Evolutionary conservation across 129 eudicot species (phyloP).

Genomic region (Helichrysum umbraculigerum): DNA sequence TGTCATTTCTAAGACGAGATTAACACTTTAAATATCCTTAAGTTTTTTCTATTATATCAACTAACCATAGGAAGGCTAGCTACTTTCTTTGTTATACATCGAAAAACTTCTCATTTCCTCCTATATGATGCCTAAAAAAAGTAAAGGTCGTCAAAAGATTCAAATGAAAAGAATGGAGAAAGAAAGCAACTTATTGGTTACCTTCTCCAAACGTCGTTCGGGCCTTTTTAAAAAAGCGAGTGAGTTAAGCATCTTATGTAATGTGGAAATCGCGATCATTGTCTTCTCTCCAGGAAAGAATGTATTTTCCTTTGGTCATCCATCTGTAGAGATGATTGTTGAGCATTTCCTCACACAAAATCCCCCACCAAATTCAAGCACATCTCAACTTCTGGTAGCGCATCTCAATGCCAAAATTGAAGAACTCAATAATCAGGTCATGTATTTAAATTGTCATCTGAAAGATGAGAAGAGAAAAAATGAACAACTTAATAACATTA

Average conservation of each 20-base stretch:
- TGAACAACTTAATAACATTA: conserved; percentile 34
- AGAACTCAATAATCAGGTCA: conserved; percentile 48
- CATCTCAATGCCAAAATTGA: conserved; percentile 45
- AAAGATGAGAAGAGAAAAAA: conserved; percentile 46
- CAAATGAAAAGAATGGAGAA: conserved; percentile 47
- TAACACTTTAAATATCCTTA: neutral
- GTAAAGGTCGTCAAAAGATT: conserved; percentile 58
- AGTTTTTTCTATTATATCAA: neutral
- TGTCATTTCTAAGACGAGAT: neutral
- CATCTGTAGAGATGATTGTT: conserved; percentile 41
- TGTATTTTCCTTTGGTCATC: conserved; percentile 67
- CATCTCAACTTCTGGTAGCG: conserved; percentile 42
- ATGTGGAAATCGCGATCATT: conserved; percentile 47
- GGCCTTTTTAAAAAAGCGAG: conserved; percentile 65
- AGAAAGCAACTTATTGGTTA: conserved; percentile 53
- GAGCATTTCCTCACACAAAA: conserved; percentile 39
- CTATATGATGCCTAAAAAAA: conserved; percentile 28
- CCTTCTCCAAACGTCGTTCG: conserved; percentile 59
- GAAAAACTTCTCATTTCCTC: too few relatives aligned
- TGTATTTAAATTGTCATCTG: conserved; percentile 23
- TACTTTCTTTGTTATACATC: too few relatives aligned
- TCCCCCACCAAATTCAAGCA: conserved; percentile 33
- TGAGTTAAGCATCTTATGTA: conserved; percentile 55
- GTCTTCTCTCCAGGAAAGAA: conserved; percentile 63
- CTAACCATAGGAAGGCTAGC: neutral